Conservation (phyloP, 2,329 filamentous ascomycete genomes). For the Monosporascus sp. region DNA sequence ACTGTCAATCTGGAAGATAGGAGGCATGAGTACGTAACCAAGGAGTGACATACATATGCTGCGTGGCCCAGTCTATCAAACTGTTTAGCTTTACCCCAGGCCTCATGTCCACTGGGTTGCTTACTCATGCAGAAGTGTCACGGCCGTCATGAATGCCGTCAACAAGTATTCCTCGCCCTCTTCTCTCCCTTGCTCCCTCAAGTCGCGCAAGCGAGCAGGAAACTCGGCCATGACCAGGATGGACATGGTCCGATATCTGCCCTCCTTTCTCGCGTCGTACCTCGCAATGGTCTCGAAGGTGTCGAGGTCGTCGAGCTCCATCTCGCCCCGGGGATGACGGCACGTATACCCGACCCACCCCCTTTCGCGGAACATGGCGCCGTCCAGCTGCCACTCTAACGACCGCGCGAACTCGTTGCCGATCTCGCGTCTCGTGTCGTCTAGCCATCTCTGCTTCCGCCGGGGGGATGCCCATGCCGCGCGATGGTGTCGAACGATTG, state of each 20-base stretch:
- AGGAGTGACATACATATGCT: neutral
- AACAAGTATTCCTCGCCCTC: constrained; percentile 26
- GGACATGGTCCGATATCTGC: constrained; percentile 16
- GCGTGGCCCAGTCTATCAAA: neutral
- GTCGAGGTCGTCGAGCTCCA: constrained; percentile 18
- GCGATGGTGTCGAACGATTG: constrained; percentile 22
- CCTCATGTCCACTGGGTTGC: neutral
- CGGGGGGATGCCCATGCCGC: constrained; percentile 16
- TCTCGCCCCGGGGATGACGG: constrained; percentile 19
- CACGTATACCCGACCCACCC: constrained; percentile 30
- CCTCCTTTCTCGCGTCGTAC: constrained; percentile 15
- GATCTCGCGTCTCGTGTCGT: constrained; percentile 11
- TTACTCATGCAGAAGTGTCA: constrained; percentile 29
- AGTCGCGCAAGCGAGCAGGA: constrained; percentile 18
- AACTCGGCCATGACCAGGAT: constrained; percentile 26
- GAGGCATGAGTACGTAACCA: neutral
- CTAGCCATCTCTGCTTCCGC: constrained; percentile 16
- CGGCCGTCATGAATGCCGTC: constrained; percentile 28
- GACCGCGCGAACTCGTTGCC: constrained; percentile 11
- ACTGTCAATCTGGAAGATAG: neutral
- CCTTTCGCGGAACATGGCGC: constrained; percentile 20
- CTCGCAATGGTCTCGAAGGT: constrained; percentile 16
- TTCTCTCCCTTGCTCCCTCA: constrained; percentile 16
- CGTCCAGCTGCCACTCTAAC: constrained; percentile 27
- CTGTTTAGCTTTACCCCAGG: neutral